Evolutionary conservation across 192 early-diverging fungal species (phyloP).

Genomic region (Linnemannia schmuckeri): DNA sequence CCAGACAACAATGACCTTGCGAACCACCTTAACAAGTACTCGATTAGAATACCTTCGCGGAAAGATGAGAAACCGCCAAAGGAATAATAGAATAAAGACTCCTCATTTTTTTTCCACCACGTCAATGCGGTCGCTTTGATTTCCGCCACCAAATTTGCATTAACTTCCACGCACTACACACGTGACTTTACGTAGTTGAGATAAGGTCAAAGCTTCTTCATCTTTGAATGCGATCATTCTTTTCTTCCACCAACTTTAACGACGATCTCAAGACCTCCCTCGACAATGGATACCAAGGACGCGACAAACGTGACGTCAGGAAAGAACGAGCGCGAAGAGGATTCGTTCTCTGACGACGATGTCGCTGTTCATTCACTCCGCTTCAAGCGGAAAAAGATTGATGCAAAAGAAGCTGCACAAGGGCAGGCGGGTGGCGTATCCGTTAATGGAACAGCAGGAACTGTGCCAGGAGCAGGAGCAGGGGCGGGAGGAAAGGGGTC

Average conservation of each 20-base stretch:
- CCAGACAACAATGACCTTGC: conserved; percentile 44
- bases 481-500: conserved; percentile 25
- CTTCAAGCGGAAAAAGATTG: conserved; percentile 39
- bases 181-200: not conserved
- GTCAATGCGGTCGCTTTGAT: no score
- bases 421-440: not conserved
- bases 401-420: not conserved
- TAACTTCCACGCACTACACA: not conserved
- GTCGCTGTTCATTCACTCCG: conserved; percentile 49
- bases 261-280: not conserved
- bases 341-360: conserved; percentile 36
- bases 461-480: not conserved
- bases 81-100: not conserved
- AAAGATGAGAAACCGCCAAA: conserved; percentile 31
- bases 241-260: not conserved
- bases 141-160: not conserved
- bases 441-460: not conserved
- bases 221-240: not conserved
- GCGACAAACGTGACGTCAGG: conserved; percentile 12
- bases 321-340: conserved; percentile 34
- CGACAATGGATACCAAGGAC: conserved; percentile 23
- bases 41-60: conserved; percentile 41
- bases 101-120: no score
- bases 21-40: conserved; percentile 49
- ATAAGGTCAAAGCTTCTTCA: not conserved